Evolutionary conservation across 441 rosid species (phyloP), one percentile per base, ranked within the genome.

Genomic region (Corymbia calophylla): DNA sequence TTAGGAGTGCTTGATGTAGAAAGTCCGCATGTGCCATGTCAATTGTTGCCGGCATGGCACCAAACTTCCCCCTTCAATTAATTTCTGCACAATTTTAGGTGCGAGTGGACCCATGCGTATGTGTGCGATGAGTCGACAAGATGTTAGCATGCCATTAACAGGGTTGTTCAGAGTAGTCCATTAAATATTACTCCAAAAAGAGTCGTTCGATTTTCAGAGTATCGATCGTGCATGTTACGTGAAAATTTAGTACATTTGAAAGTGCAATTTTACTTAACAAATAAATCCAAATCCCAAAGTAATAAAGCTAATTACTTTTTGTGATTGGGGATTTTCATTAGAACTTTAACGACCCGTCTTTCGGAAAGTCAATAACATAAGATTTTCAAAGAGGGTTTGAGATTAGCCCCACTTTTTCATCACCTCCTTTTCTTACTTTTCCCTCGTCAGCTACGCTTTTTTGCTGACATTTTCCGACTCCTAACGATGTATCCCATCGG

Each of bases 231-330:
- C 27, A 7, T 6, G n/a, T 14, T 3, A 23, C 6, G 10, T 6
- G 18, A 15, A 23, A 11, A 77, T 3, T 11, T 21, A 77, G 51
- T 3, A 14, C 16, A 23, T 73, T 13, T 3, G 25, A 14, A 39
- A 23, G 4, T 32, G 32, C 0, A 2, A 18, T 18, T 4, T 39
- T 2, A 7, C 80, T 19, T 18, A 5, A 35, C 8, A 10, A 19
- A 11, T 19, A 35, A 31, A 31, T 66, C 77, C 77, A 16, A 66
- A 31, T 62, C 14, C 35, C 18, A 62, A 62, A 62, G 35, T 13
- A 13, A 62, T 31, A 7, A 17, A 2, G n/a, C 9, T 3, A 8
- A 14, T 25, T 25, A 25, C 7, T 27, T 64, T 64, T 64, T 4
- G 18, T 29, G 15, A 68, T 32, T 18, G 80, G 4, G 80, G 18